These are phyloP conservation scores for Phaseolus coccineus DNA, from an alignment of 331 rosid genomes.

Conservation along the genomic window DNA sequence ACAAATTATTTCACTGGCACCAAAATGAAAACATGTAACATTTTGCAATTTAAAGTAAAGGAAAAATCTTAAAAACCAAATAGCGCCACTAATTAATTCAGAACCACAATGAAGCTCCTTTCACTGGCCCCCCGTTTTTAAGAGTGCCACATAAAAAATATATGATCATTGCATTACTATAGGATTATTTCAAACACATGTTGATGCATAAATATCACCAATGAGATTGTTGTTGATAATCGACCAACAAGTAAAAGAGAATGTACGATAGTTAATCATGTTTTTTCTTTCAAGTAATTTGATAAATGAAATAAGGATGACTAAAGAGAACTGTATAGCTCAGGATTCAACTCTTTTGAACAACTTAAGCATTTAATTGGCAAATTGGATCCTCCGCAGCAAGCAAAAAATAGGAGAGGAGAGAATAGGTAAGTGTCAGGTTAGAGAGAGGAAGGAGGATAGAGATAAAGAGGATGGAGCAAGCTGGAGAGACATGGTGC, in stretches of 20 bases:
- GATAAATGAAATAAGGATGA: slow-evolving; percentile 22
- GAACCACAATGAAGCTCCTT: slow-evolving; percentile 28
- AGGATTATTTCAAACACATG: slow-evolving; percentile 22
- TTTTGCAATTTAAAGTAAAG: not conserved
- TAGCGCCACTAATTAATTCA: slow-evolving; percentile 13
- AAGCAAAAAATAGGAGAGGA: not conserved
- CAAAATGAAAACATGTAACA: not conserved
- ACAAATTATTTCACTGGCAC: not conserved
- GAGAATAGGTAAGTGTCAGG: not conserved
- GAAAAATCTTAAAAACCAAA: not conserved
- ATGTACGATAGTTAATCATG: not conserved
- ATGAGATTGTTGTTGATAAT: slow-evolving; percentile 17
- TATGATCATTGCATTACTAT: not conserved
- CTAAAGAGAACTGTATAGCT: not conserved
- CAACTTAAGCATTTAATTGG: not conserved
- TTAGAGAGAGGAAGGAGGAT: not conserved
- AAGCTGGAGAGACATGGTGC: not conserved
- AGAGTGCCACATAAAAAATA: slow-evolving; percentile 9
- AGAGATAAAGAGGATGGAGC: not conserved
- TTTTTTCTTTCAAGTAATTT: slow-evolving; percentile 9
- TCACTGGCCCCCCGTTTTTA: slow-evolving; percentile 19
- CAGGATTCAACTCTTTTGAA: slow-evolving; percentile 27
- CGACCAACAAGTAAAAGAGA: slow-evolving; percentile 1
- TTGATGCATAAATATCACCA: slow-evolving; percentile 25
- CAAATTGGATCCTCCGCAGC: not conserved